These are phyloP conservation scores for Boeremia exigua DNA, from an alignment of 2,329 filamentous ascomycete genomes.

Conservation along the genomic window DNA sequence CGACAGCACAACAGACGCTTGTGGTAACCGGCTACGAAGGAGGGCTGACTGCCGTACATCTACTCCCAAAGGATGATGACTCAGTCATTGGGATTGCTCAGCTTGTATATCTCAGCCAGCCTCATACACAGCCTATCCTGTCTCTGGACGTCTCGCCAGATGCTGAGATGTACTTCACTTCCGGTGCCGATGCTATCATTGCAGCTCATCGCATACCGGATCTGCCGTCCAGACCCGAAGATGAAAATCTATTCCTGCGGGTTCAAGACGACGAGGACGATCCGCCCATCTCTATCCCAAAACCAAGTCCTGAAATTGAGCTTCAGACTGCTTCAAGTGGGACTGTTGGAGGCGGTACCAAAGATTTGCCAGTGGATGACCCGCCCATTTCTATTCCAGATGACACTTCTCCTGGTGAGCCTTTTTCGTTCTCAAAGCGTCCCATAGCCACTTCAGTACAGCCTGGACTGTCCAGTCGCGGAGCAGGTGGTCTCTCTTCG, in stretches of 20 bases:
- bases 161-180: conserved; percentile 72
- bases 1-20: conserved; percentile 54
- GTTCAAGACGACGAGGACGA: not conserved
- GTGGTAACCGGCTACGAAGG: conserved; percentile 85
- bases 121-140: conserved; percentile 81
- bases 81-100: conserved; percentile 46
- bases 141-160: conserved; percentile 58
- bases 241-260: not conserved
- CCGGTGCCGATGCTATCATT: conserved; percentile 79
- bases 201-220: conserved; percentile 73
- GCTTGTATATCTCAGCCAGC: conserved; percentile 67
- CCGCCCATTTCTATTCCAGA: conserved; percentile 5
- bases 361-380: not conserved
- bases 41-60: conserved; percentile 73
- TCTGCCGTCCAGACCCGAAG: conserved; percentile 4
- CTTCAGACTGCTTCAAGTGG: not conserved
- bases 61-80: conserved; percentile 51
- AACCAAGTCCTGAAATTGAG: not conserved
- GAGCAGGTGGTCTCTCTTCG: conserved; percentile 29
- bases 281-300: not conserved
- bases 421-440: conserved; percentile 28
- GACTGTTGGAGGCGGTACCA: not conserved
- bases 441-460: conserved; percentile 10
- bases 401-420: not conserved
- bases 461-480: not conserved